These are phyloP conservation scores for Pleurostoma richardsiae DNA, from an alignment of 2,329 filamentous ascomycete genomes.

Conservation along the genomic window DNA sequence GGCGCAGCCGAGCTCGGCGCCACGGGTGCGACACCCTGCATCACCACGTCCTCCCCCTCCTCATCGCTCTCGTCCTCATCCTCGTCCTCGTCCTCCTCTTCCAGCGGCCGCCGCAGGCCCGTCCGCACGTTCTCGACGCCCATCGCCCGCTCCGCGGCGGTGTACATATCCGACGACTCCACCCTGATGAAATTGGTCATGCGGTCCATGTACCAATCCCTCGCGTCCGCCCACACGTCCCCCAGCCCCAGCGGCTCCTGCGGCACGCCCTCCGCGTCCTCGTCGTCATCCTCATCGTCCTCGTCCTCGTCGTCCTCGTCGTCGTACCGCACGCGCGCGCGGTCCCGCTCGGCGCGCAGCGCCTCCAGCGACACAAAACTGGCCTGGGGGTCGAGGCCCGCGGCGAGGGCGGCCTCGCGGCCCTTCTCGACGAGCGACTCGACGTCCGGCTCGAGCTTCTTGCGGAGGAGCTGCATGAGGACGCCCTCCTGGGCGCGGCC, in stretches of 20 bases:
- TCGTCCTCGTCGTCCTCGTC: constrained; percentile 19
- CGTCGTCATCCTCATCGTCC: constrained; percentile 20
- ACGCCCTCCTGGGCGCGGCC: constrained; percentile 62
- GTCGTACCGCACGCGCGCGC: constrained; percentile 11
- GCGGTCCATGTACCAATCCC: constrained; percentile 21
- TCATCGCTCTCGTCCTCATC: constrained; percentile 55
- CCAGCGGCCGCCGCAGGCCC: constrained; percentile 54
- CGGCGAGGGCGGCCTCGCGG: constrained; percentile 36
- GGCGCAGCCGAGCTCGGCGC: background rate
- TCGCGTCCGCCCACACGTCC: constrained; percentile 29
- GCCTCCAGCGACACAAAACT: constrained; percentile 30
- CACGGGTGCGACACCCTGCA: constrained; percentile 9
- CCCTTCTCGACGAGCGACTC: constrained; percentile 68
- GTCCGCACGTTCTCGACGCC: constrained; percentile 69
- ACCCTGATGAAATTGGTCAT: constrained; percentile 30
- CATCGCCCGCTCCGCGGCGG: constrained; percentile 60
- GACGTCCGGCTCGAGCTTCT: constrained; percentile 75
- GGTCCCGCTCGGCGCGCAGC: constrained; percentile 46
- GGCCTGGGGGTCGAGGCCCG: constrained; percentile 18
- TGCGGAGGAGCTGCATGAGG: constrained; percentile 67
- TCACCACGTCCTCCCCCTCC: constrained; percentile 37
- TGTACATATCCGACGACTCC: constrained; percentile 62
- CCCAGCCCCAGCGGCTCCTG: constrained; percentile 26
- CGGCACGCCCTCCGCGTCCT: constrained; percentile 27
- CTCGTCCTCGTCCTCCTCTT: constrained; percentile 48